A percentile compares a stretch with the other conserved stretches of the same genome.
These are phyloP conservation scores for Fusarium sp. DNA, from an alignment of 2,329 filamentous ascomycete genomes.

Conservation along the genomic window DNA sequence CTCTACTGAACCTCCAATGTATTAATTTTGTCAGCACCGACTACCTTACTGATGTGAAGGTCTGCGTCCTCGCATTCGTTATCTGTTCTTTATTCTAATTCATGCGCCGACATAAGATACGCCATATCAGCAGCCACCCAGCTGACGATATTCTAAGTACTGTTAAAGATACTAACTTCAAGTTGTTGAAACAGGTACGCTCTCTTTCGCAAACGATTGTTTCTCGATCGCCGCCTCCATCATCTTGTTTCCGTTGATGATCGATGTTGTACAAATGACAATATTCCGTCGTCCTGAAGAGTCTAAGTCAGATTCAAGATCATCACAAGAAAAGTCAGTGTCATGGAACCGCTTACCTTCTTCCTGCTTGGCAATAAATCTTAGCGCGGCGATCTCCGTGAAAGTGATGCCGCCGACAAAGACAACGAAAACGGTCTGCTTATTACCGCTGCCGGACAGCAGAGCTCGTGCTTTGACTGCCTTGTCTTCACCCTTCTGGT, in stretches of 20 bases:
- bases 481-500: conserved; percentile 93
- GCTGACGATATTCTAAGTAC: conserved; percentile 32
- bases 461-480: conserved; percentile 87
- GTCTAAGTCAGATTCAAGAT: conserved; percentile 25
- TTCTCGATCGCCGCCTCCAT: conserved; percentile 88
- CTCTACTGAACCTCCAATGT: background rate
- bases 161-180: conserved; percentile 38
- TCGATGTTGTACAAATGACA: conserved; percentile 90
- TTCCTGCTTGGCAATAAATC: conserved; percentile 89
- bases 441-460: conserved; percentile 80
- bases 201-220: conserved; percentile 67
- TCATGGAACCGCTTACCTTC: conserved; percentile 64
- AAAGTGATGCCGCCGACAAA: conserved; percentile 98
- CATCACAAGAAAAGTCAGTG: background rate
- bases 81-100: background rate
- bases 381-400: conserved; percentile 92
- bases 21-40: background rate
- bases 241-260: conserved; percentile 89
- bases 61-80: background rate
- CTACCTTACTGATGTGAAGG: background rate
- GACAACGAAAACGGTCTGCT: conserved; percentile 94
- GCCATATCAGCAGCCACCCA: conserved; percentile 18
- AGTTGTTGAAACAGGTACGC: conserved; percentile 32
- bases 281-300: conserved; percentile 77
- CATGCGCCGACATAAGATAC: conserved; percentile 13